Percentiles rank a stretch among this genome's conserved stretches.
These are phyloP conservation scores for Multifurca ochricompacta DNA, from an alignment of 768 basidiomycete genomes.

Conservation along the genomic window DNA sequence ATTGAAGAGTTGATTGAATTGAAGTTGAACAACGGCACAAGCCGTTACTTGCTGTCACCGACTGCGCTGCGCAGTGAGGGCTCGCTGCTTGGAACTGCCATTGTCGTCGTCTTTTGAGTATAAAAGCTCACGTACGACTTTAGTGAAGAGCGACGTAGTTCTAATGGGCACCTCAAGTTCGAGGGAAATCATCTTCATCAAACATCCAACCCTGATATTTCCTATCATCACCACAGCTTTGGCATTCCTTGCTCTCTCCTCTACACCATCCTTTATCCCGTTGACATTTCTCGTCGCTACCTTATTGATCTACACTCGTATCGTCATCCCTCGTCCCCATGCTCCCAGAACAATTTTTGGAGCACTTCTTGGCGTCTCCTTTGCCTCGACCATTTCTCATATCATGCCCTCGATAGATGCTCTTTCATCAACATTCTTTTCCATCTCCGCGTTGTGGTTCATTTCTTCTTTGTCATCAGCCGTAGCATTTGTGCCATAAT, in stretches of 20 bases:
- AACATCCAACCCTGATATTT: constrained; percentile 16
- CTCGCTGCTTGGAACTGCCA: background rate
- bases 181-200: constrained; percentile 12
- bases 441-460: constrained; percentile 38
- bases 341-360: constrained; percentile 1
- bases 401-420: constrained; percentile 34
- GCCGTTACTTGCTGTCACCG: background rate
- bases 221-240: background rate
- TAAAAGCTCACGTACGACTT: background rate
- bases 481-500: constrained; percentile 31
- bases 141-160: background rate
- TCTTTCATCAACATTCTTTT: constrained; percentile 43
- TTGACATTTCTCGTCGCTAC: constrained; percentile 25
- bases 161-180: background rate
- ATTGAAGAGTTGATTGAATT: no score
- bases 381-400: constrained; percentile 25
- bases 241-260: constrained; percentile 24
- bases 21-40: background rate
- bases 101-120: background rate
- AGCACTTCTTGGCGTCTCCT: constrained; percentile 23
- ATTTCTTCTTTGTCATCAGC: constrained; percentile 39
- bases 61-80: background rate
- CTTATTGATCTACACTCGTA: constrained; percentile 24
- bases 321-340: constrained; percentile 17
- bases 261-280: constrained; percentile 27